Evolutionary conservation across 305 asterid species (phyloP).

Genomic region (Fraxinus dipetala): DNA sequence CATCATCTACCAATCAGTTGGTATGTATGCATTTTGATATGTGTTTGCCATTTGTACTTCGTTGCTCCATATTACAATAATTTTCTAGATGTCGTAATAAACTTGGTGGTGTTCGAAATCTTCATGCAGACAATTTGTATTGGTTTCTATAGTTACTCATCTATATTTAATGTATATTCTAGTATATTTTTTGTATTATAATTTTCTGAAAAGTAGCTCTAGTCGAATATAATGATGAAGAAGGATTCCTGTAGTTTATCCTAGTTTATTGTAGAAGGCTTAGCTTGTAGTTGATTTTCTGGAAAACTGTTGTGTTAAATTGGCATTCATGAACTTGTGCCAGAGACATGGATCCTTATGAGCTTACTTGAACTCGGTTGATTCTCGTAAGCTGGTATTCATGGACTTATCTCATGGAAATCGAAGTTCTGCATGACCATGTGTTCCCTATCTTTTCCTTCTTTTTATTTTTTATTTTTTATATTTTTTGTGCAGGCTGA

Average conservation of each 20-base stretch:
- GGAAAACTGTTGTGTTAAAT: constrained; percentile 9
- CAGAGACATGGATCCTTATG: neutral
- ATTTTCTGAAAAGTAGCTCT: neutral
- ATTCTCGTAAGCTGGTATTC: neutral
- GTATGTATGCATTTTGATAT: constrained; percentile 40
- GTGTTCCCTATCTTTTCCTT: constrained; percentile 4
- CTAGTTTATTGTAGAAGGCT: neutral
- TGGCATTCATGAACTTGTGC: neutral
- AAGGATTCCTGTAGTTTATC: neutral
- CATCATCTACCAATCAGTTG: constrained; percentile 91
- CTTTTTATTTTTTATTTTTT: constrained; percentile 7
- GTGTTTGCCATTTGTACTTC: neutral
- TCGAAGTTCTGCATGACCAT: neutral
- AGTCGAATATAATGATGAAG: neutral
- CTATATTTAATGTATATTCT: neutral
- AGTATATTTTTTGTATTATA: neutral
- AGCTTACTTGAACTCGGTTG: neutral
- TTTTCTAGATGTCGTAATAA: neutral
- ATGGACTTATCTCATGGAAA: neutral
- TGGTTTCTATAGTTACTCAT: neutral
- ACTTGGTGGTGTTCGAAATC: neutral
- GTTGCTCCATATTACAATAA: neutral
- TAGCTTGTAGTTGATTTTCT: neutral
- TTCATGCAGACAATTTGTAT: neutral
- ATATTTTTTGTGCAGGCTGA: constrained; percentile 54